phyloP scores from a whole-genome alignment of 345 rosid species.

The Acer campestre region DNA sequence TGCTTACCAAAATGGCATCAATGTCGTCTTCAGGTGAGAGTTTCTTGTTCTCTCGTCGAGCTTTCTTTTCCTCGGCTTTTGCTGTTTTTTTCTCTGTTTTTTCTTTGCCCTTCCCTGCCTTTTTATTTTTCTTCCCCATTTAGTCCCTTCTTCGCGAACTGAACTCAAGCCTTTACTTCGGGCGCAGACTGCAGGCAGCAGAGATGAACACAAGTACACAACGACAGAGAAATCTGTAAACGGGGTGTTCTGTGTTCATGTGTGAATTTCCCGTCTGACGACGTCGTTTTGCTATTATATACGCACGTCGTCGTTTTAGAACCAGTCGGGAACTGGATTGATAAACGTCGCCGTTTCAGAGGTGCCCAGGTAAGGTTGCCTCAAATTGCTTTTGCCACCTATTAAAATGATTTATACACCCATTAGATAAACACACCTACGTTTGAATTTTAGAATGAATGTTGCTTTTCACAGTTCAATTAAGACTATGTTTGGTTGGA shows the following conservation, averaged over 20 bases:
- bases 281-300: neutral
- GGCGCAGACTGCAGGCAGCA: neutral
- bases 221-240: neutral
- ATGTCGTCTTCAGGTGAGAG: conserved; percentile 93
- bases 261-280: neutral
- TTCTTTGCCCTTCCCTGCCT: conserved; percentile 90
- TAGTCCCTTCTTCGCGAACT: neutral
- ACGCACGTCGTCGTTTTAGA: too few species aligned
- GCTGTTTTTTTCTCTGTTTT: conserved; percentile 86
- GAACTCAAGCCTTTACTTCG: neutral
- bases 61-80: conserved; percentile 83
- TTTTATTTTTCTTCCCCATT: conserved; percentile 98
- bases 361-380: too few species aligned
- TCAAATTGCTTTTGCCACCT: too few species aligned
- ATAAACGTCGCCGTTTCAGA: too few species aligned
- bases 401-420: too few species aligned
- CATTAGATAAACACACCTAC: too few species aligned
- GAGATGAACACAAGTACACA: neutral
- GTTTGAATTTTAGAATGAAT: too few species aligned
- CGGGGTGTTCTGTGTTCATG: too few species aligned
- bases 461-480: too few species aligned
- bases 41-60: conserved; percentile 84
- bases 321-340: too few species aligned
- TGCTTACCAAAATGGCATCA: conserved; percentile 86
- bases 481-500: too few species aligned